A percentile compares a stretch with the other conserved stretches of the same genome.
Conservation (phyloP, 1,284 basidiomycete genomes). For the Cutaneotrichosporon sp. region DNA sequence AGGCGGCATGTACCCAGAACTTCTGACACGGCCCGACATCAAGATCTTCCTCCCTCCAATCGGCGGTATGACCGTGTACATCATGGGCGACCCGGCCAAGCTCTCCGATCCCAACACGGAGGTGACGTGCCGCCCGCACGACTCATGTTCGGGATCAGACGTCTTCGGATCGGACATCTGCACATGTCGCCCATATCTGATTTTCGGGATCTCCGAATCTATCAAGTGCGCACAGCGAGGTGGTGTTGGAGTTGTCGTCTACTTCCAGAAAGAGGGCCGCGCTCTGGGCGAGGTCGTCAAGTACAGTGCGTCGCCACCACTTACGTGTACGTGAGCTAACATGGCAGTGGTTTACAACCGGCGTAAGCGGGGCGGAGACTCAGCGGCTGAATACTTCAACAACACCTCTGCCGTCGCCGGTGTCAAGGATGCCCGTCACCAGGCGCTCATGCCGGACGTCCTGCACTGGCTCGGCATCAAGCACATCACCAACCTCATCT, state of each 20-base stretch:
- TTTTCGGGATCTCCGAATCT: conserved; percentile 90
- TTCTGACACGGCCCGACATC: conserved; percentile 90
- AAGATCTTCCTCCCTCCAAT: conserved; percentile 95
- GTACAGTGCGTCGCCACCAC: conserved; percentile 51
- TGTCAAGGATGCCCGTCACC: conserved; percentile 93
- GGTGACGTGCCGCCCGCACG: conserved; percentile 86
- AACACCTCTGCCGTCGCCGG: conserved; percentile 89
- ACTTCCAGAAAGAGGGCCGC: conserved; percentile 82
- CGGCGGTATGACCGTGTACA: conserved; percentile 85
- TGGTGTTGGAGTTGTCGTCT: conserved; percentile 86
- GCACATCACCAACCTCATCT: conserved; percentile 84
- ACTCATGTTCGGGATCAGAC: conserved; percentile 67
- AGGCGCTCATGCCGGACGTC: conserved; percentile 93
- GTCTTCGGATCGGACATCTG: conserved; percentile 71
- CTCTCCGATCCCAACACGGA: conserved; percentile 75
- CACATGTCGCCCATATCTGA: conserved; percentile 85
- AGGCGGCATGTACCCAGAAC: conserved; percentile 93
- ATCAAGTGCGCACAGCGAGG: conserved; percentile 79
- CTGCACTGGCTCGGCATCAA: conserved; percentile 88
- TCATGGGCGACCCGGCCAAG: conserved; percentile 78
- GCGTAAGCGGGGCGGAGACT: conserved; percentile 88
- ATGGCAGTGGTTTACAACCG: conserved; percentile 77
- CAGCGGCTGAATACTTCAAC: conserved; percentile 89
- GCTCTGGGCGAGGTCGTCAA: conserved; percentile 67
- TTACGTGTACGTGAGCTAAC: neutral